Evolutionary conservation across 371 early-diverging fungal genomes (phyloP).

Genomic region (Mucor mucedo): DNA sequence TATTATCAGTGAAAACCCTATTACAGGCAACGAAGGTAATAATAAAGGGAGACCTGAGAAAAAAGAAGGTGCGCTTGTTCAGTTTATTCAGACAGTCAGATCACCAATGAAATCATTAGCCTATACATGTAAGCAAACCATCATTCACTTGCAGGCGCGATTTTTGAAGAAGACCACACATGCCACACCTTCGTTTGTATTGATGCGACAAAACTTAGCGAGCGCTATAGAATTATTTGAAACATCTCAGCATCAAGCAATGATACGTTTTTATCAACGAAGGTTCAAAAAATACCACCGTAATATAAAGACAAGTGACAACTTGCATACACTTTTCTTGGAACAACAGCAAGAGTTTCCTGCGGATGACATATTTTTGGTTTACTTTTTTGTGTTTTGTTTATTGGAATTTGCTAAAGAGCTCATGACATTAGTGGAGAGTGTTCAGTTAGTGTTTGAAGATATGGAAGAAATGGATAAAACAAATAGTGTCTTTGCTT

Average conservation of each 20-base stretch:
- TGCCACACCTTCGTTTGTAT: conserved; percentile 34
- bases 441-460: conserved; percentile 33
- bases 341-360: conserved; percentile 26
- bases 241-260: conserved; percentile 33
- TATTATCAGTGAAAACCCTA: not conserved
- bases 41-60: not conserved
- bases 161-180: conserved; percentile 33
- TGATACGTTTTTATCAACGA: conserved; percentile 26
- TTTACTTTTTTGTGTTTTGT: conserved; percentile 79
- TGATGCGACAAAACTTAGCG: conserved; percentile 40
- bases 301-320: conserved; percentile 2
- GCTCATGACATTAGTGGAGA: conserved; percentile 58
- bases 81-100: conserved; percentile 56
- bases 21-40: not conserved
- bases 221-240: conserved; percentile 42
- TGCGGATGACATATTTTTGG: conserved; percentile 71
- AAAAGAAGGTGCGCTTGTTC: conserved; percentile 41
- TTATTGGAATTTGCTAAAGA: conserved; percentile 76
- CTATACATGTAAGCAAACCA: conserved; percentile 63
- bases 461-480: conserved; percentile 8
- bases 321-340: conserved; percentile 40
- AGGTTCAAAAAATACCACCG: conserved; percentile 9
- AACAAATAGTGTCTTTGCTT: not conserved
- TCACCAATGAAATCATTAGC: conserved; percentile 64
- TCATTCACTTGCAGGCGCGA: conserved; percentile 53